Evolutionary conservation across 2,329 filamentous ascomycete species (phyloP).

Genomic region (Mariannaea sp.): DNA sequence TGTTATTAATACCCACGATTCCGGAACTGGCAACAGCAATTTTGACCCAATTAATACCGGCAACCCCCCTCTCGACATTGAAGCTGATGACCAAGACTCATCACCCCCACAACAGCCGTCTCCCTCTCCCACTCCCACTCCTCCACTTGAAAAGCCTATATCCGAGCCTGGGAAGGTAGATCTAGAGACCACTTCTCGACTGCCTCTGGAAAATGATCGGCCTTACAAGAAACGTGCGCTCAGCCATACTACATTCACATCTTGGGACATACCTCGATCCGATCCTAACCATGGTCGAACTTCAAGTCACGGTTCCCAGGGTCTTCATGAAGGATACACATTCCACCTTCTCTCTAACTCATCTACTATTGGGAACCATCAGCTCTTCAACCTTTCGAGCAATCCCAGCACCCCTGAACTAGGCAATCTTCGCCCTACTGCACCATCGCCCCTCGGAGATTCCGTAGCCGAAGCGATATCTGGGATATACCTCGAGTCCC

Average conservation of each 20-base stretch:
- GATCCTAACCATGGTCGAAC: slow-evolving; percentile 20
- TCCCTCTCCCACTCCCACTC: neutral
- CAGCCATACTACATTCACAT: slow-evolving; percentile 24
- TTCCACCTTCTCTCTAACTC: slow-evolving; percentile 19
- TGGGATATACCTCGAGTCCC: slow-evolving; percentile 30
- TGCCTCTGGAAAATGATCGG: slow-evolving; percentile 9
- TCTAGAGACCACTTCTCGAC: neutral
- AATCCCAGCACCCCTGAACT: slow-evolving; percentile 16
- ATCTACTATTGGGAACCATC: slow-evolving; percentile 2
- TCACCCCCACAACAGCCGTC: slow-evolving; percentile 14
- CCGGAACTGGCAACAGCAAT: slow-evolving; percentile 16
- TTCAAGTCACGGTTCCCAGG: slow-evolving; percentile 24
- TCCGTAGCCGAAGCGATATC: slow-evolving; percentile 28
- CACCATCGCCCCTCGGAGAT: slow-evolving; percentile 18
- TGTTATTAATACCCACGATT: slow-evolving; percentile 37
- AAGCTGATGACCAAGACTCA: slow-evolving; percentile 17
- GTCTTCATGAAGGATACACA: slow-evolving; percentile 1
- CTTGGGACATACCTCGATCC: slow-evolving; percentile 24
- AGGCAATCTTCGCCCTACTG: slow-evolving; percentile 14
- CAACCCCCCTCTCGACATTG: slow-evolving; percentile 1
- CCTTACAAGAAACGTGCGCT: slow-evolving; percentile 32
- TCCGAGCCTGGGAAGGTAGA: slow-evolving; percentile 10
- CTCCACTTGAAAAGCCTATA: slow-evolving; percentile 1
- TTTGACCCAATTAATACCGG: slow-evolving; percentile 22
- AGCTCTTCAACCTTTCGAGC: slow-evolving; percentile 13